Percentiles rank a stretch among this genome's conserved stretches.
Evolutionary conservation across 306 rosid species (phyloP).

Genomic region (Benincasa hispida): DNA sequence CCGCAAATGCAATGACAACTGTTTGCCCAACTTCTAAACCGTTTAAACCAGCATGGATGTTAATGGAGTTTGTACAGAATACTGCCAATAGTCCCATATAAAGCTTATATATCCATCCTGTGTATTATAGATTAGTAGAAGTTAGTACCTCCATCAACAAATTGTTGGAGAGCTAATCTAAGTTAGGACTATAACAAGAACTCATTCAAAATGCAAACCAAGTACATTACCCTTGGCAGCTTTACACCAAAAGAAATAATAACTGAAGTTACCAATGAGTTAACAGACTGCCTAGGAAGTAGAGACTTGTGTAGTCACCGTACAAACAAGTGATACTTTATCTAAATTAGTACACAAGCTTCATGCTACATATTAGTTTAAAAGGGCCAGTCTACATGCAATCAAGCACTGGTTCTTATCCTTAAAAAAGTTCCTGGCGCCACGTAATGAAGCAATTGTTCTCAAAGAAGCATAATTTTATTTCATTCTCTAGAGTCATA

Average conservation of each 20-base stretch:
- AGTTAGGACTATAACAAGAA: neutral
- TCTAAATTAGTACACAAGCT: neutral
- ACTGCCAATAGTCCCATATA: conserved; percentile 94
- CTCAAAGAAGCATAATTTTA: neutral
- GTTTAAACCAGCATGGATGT: conserved; percentile 86
- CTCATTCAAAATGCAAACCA: neutral
- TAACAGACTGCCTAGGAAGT: neutral
- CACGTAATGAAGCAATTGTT: neutral
- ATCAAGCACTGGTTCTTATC: neutral
- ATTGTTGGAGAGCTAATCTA: neutral
- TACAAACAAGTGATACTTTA: neutral
- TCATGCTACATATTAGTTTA: neutral
- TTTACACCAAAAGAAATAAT: neutral
- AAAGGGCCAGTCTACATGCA: neutral
- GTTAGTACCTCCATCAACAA: neutral
- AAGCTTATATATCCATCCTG: conserved; percentile 86
- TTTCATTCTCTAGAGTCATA: neutral
- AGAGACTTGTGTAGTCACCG: neutral
- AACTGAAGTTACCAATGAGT: neutral
- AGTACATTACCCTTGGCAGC: neutral
- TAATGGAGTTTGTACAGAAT: conserved; percentile 92
- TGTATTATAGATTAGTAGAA: neutral
- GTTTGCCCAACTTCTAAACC: conserved; percentile 96
- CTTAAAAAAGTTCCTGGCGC: neutral
- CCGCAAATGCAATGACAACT: conserved; percentile 67